Percentiles rank a stretch among this genome's conserved stretches.
phyloP scores from a whole-genome alignment of 2,329 filamentous ascomycete species.

The Arthrobotrys musiformis region DNA sequence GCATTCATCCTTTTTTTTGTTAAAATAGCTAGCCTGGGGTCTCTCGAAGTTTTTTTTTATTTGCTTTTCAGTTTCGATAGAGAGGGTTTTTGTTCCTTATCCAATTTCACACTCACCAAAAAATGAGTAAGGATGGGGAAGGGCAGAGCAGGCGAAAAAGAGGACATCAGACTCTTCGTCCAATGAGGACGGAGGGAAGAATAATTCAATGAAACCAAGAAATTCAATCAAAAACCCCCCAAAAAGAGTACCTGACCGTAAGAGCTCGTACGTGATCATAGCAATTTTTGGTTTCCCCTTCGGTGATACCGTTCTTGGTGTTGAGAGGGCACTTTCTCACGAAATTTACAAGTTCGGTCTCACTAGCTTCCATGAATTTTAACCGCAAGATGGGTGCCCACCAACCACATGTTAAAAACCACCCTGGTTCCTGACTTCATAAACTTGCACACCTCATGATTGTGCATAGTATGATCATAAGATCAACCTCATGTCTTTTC shows the following conservation, averaged over 20 bases:
- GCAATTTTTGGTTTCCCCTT: background rate
- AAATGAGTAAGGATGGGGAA: slow-evolving; percentile 21
- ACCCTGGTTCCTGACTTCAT: slow-evolving; percentile 11
- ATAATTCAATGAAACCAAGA: slow-evolving; percentile 45
- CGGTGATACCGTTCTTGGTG: slow-evolving; percentile 8
- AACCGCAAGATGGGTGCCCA: background rate
- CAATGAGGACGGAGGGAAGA: slow-evolving; percentile 30
- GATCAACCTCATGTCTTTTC: slow-evolving; percentile 2
- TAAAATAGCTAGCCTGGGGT: background rate
- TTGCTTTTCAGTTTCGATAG: slow-evolving; percentile 49
- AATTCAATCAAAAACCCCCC: slow-evolving; percentile 9
- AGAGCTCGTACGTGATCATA: background rate
- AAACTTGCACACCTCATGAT: slow-evolving; percentile 6
- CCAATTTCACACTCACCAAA: slow-evolving; percentile 38
- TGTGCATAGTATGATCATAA: background rate
- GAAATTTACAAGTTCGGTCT: background rate
- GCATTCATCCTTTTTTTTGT: slow-evolving; percentile 26
- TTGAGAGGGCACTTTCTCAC: slow-evolving; percentile 19
- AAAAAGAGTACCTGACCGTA: background rate
- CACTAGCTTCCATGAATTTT: slow-evolving; percentile 7
- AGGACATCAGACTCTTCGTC: slow-evolving; percentile 22
- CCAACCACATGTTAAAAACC: background rate
- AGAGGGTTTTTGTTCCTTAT: slow-evolving; percentile 49
- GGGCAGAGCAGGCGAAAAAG: slow-evolving; percentile 5
- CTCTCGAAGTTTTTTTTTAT: slow-evolving; percentile 28